A percentile compares a stretch with the other conserved stretches of the same genome.
These are phyloP conservation scores for Zanthoxylum bungeanum DNA, from an alignment of 345 rosid genomes.

Conservation along the genomic window DNA sequence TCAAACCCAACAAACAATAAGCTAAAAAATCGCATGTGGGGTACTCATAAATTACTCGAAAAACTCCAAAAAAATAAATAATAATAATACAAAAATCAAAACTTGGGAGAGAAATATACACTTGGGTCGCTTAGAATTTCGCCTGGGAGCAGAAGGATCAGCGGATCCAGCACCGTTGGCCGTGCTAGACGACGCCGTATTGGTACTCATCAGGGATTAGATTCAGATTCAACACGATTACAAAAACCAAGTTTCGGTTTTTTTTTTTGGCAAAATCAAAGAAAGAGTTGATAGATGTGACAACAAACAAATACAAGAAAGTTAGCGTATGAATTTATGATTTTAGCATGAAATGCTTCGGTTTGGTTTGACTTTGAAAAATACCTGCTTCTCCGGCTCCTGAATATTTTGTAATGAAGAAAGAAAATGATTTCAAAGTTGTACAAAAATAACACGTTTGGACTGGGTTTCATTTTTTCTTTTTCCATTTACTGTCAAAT, in stretches of 20 bases:
- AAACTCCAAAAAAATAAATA: background rate
- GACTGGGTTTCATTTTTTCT: background rate
- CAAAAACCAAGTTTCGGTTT: background rate
- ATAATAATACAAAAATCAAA: background rate
- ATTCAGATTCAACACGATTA: background rate
- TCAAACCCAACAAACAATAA: background rate
- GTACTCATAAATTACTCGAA: background rate
- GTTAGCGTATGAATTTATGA: background rate
- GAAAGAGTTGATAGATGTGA: background rate
- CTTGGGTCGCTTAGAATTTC: slow-evolving; percentile 92
- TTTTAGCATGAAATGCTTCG: background rate
- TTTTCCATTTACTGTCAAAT: background rate
- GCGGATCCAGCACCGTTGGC: slow-evolving; percentile 62
- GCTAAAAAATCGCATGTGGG: background rate
- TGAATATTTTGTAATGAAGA: background rate
- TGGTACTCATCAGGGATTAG: slow-evolving; percentile 40
- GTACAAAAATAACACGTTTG: background rate
- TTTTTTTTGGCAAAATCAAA: background rate
- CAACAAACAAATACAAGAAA: background rate
- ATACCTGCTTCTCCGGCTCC: background rate
- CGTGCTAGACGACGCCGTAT: slow-evolving; percentile 65
- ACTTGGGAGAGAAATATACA: slow-evolving; percentile 39
- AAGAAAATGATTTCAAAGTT: background rate
- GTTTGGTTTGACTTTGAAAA: slow-evolving; percentile 16
- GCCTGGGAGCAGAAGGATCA: slow-evolving; percentile 68